Base-by-base conservation (phyloP, 2,329 filamentous ascomycete genomes). In the Diaporthe humulicola region DNA sequence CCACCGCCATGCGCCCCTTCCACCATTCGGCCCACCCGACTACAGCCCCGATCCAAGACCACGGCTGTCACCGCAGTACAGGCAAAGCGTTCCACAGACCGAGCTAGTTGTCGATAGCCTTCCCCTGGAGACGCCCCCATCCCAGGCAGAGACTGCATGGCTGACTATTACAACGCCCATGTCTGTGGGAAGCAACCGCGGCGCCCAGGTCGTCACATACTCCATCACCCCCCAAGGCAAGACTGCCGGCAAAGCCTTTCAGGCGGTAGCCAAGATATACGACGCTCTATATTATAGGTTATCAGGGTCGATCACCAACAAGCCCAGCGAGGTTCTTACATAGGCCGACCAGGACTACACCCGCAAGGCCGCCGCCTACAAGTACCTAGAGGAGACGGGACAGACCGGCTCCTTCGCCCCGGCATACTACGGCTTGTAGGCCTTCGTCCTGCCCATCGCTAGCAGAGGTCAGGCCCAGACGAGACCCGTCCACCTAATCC, bases 231-330 rank as follows among this genome's bases (percentile, higher is more conserved):
- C 61, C 28, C 6, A 30, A 2, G 3, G 1, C n/a, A 42, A 36
- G 7, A 22, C 15, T 10, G 56, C 56, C 40, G 61, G 28, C 19
- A 4, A 50, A 19, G 10, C 42, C 12, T 36, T 66, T 0, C 28
- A 15, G 61, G 61, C 61, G 10, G 61, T 66, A 10, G 61, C 61
- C 2, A 66, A 66, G 61, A 66, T 66, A 48, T 66, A 66, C 30
- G 61, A 50, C 19, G 9, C 61, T 50, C 12, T 66, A 12, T 66
- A 66, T 14, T 66, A 66, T 22, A 15, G 10, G 15, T 66, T 66
- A 28, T n/a, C 19, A 28, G 30, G 25, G 19, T 66, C 2, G 10
- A n/a, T 36, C 5, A 42, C 40, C 6, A 12, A 36, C 22, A 25
- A 22, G 6, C 61, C 61, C 28, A 19, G 61, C 42, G 28, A 66